These are phyloP conservation scores for Xylaria sp. DNA, from an alignment of 2,329 filamentous ascomycete genomes.

Conservation along the genomic window DNA sequence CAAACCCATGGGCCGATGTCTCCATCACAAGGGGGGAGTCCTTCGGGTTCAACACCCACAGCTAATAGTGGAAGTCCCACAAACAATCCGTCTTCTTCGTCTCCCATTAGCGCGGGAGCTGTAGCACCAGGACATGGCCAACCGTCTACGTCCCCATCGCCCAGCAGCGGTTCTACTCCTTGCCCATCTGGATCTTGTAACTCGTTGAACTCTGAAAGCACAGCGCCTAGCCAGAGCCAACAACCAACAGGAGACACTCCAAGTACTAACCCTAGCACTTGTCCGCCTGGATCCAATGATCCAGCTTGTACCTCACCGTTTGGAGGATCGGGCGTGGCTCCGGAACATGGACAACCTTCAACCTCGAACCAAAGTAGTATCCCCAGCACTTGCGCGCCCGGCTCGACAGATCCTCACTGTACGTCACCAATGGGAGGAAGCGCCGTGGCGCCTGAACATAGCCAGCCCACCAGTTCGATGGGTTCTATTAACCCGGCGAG, in stretches of 20 bases:
- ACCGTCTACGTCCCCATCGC: slow-evolving; percentile 7
- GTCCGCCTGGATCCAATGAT: slow-evolving; percentile 15
- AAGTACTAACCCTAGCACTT: slow-evolving; percentile 4
- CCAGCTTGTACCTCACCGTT: slow-evolving; percentile 18
- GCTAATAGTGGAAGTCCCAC: slow-evolving; percentile 9
- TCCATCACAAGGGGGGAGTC: slow-evolving; percentile 1
- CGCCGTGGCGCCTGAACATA: slow-evolving; percentile 12
- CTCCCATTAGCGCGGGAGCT: slow-evolving; percentile 12
- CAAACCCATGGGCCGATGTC: slow-evolving; percentile 4
- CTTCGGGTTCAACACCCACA: slow-evolving; percentile 3
- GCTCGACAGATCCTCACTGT: slow-evolving; percentile 21
- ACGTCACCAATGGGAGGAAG: slow-evolving; percentile 13
- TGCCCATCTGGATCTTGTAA: slow-evolving; percentile 20
- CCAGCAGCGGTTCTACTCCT: not conserved
- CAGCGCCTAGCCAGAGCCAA: slow-evolving; percentile 10
- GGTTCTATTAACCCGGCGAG: not conserved
- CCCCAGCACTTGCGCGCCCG: slow-evolving; percentile 14
- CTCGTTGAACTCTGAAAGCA: slow-evolving; percentile 7
- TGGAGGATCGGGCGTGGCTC: slow-evolving; percentile 10
- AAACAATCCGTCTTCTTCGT: slow-evolving; percentile 10
- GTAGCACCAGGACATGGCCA: slow-evolving; percentile 16
- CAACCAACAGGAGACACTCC: slow-evolving; percentile 7
- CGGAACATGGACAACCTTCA: slow-evolving; percentile 17
- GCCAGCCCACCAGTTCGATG: slow-evolving; percentile 6
- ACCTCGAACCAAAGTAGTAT: slow-evolving; percentile 8